Evolutionary conservation across 2,329 filamentous ascomycete species (phyloP).

Genomic region (Sarocladiaceae sp.): DNA sequence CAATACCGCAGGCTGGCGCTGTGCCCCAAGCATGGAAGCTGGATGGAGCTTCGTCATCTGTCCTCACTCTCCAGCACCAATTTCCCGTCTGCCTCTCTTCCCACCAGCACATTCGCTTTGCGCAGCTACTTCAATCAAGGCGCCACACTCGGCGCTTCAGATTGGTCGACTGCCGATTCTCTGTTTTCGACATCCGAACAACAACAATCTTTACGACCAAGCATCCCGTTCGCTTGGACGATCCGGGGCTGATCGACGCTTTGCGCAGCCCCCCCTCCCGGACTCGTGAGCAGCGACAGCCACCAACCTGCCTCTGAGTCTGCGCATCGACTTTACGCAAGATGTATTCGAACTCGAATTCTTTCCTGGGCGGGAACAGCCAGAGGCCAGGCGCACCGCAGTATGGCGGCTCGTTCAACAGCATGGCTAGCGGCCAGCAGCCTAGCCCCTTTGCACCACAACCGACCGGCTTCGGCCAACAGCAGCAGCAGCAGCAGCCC

Average conservation of each 20-base stretch:
- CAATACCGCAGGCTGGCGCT: not conserved
- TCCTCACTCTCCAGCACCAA: constrained; percentile 1
- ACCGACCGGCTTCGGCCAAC: constrained; percentile 57
- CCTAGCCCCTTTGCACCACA: constrained; percentile 53
- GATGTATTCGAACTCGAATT: constrained; percentile 91
- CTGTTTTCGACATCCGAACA: not conserved
- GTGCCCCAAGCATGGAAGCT: constrained; percentile 1
- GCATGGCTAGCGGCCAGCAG: constrained; percentile 39
- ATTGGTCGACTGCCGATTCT: constrained; percentile 2
- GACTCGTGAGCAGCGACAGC: not conserved
- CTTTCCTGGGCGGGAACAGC: constrained; percentile 75
- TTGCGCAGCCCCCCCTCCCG: not conserved
- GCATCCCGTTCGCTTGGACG: not conserved
- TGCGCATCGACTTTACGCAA: constrained; percentile 11
- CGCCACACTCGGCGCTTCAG: not conserved
- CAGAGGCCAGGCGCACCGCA: constrained; percentile 66
- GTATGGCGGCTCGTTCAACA: constrained; percentile 47
- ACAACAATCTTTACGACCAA: not conserved
- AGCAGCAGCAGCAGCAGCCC: constrained; percentile 33
- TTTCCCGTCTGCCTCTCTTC: not conserved
- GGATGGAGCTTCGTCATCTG: constrained; percentile 14
- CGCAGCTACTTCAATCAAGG: not conserved
- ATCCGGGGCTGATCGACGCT: not conserved
- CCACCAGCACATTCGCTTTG: constrained; percentile 5
- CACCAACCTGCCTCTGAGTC: not conserved